These are phyloP conservation scores for Atkinsonella hypoxylon DNA, from an alignment of 2,329 filamentous ascomycete species.

Conservation along the genomic window DNA sequence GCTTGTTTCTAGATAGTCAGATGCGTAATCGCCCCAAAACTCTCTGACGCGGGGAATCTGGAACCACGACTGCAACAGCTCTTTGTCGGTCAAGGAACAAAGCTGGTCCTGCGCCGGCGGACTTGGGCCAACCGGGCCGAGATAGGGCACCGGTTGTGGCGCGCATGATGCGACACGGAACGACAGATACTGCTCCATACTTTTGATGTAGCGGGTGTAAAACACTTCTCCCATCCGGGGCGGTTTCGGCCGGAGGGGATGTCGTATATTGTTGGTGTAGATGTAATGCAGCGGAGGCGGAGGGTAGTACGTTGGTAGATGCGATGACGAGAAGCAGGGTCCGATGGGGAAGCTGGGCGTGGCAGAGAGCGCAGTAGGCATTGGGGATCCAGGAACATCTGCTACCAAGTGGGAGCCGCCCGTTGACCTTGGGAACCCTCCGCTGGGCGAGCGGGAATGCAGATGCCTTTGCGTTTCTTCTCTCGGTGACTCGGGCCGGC, in stretches of 20 bases:
- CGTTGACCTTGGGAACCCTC: conserved; percentile 7
- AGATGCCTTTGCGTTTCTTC: conserved; percentile 1
- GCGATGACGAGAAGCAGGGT: conserved; percentile 70
- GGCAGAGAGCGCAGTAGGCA: conserved; percentile 21
- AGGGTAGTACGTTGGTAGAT: conserved; percentile 84
- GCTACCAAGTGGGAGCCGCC: conserved; percentile 13
- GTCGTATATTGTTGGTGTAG: conserved; percentile 65
- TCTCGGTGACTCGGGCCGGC: conserved; percentile 11
- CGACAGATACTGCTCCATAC: conserved; percentile 70
- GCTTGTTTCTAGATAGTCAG: conserved; percentile 54
- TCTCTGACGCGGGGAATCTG: conserved; percentile 68
- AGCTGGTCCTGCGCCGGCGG: conserved; percentile 30
- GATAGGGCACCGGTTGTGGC: conserved; percentile 48
- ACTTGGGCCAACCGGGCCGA: conserved; percentile 41
- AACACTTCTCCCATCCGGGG: conserved; percentile 84
- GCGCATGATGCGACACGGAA: conserved; percentile 74
- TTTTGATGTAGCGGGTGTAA: conserved; percentile 79
- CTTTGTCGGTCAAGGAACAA: conserved; percentile 35
- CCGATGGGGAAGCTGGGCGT: conserved; percentile 37
- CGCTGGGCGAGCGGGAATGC: conserved; percentile 8
- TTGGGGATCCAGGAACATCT: conserved; percentile 28
- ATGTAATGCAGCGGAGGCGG: conserved; percentile 72
- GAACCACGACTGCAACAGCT: conserved; percentile 76
- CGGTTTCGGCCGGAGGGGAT: conserved; percentile 79
- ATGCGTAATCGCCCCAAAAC: conserved; percentile 67